Evolutionary conservation across 192 early-diverging fungal species (phyloP).

Genomic region (Podila epicladia): DNA sequence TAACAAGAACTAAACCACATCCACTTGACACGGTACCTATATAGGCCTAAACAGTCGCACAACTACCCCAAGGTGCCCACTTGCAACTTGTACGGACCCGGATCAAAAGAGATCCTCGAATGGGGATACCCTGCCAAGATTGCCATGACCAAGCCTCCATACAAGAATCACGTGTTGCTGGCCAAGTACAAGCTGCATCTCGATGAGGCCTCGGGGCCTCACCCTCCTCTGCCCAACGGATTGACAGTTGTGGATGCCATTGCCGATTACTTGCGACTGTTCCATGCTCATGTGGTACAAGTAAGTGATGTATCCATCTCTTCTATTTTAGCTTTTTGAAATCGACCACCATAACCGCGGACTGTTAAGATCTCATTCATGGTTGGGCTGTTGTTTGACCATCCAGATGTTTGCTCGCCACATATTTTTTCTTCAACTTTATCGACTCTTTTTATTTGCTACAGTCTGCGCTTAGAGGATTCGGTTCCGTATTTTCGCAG

Average conservation of each 20-base stretch:
- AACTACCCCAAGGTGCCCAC: slow-evolving; percentile 59
- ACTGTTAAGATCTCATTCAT: no score
- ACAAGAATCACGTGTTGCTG: slow-evolving; percentile 51
- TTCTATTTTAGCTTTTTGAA: background rate
- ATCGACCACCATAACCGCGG: no score
- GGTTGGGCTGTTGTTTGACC: no score
- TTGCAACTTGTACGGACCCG: slow-evolving; percentile 53
- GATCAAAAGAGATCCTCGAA: slow-evolving; percentile 53
- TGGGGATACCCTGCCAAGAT: slow-evolving; percentile 60
- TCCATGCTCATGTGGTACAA: slow-evolving; percentile 55
- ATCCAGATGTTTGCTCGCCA: no score
- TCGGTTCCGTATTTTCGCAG: slow-evolving; percentile 61
- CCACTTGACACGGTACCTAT: background rate
- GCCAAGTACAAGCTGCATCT: slow-evolving; percentile 66
- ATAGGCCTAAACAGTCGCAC: slow-evolving; percentile 58
- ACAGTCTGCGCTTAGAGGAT: slow-evolving; percentile 54
- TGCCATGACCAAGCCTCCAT: slow-evolving; percentile 56
- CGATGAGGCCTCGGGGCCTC: slow-evolving; percentile 54
- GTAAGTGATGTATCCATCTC: slow-evolving; percentile 12
- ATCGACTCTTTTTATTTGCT: no score
- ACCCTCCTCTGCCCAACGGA: slow-evolving; percentile 57
- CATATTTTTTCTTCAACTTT: background rate
- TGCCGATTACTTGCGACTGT: slow-evolving; percentile 61
- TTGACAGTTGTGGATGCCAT: slow-evolving; percentile 63
- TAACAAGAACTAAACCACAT: background rate